Evolutionary conservation across 2,329 filamentous ascomycete genomes (phyloP), one percentile per base, ranked within the genome.

Genomic region (Neofusicoccum cordaticola): DNA sequence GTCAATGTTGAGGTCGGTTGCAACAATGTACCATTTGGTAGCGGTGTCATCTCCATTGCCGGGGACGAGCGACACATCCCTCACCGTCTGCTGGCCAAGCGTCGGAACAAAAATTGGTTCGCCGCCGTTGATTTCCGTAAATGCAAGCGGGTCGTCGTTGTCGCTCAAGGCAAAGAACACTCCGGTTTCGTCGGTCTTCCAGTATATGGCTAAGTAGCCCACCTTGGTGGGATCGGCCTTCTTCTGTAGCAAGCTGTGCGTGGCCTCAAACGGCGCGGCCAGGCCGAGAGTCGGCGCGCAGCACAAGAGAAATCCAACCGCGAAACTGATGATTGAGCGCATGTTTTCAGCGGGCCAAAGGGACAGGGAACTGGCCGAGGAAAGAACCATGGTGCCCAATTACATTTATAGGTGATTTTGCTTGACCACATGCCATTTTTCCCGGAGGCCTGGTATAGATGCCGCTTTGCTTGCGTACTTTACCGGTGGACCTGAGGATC

Each of bases 21-120:
- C 67, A 27, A 68, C 62, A 3, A 67, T 22, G 12, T 68, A 66
- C 48, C 56, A 67, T n/a, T 65, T 62, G 8, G 65, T 27, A 4
- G 63, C 61, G 15, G 50, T 63, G 13, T 63, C 50, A 6, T 67
- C 66, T 9, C 63, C 53, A 17, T 61, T 35, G 3, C 53, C 56
- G 2, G 56, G 41, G 7, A 60, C 31, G n/a, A 68, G 37, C 3
- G 62, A 68, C 6, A 67, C 52, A 42, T 68, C 67, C 12, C 67
- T 63, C 12, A 68, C 67, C 41, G 60, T 65, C n/a, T 67, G 67
- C 1, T 64, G 66, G 5, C 67, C 67, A 8, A 68, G 63, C 1
- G 65, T 67, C 15, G 67, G 66, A 12, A 60, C 60, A 9, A 68
- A 51, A 19, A 68, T 61, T 4, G 65, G 31, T 9, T 67, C 62